Percentiles rank a stretch among this genome's conserved stretches.
Evolutionary conservation across 371 early-diverging fungal species (phyloP).

Genomic region (Quaeritorhiza haematococci): DNA sequence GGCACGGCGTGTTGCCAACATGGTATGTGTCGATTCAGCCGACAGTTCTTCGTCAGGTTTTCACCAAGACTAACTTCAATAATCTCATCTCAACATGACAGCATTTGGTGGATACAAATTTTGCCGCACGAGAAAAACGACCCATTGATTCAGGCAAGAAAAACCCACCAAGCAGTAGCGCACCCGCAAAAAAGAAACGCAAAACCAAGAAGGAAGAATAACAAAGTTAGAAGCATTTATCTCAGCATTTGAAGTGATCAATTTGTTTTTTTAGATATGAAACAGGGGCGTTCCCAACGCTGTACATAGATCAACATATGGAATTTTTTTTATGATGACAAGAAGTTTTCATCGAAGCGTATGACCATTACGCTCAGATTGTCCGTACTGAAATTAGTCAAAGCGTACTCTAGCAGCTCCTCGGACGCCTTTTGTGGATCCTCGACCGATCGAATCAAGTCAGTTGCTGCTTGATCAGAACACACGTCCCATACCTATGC

Average conservation of each 20-base stretch:
- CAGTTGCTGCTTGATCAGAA: constrained; percentile 90
- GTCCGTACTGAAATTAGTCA: constrained; percentile 88
- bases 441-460: constrained; percentile 66
- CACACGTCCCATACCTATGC: constrained; percentile 95
- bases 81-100: not conserved
- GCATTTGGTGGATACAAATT: constrained; percentile 32
- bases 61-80: no score
- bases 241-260: no score
- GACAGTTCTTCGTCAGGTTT: not conserved
- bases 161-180: no score
- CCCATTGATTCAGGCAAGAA: no score
- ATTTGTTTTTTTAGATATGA: no score
- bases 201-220: no score
- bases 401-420: constrained; percentile 77
- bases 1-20: constrained; percentile 84
- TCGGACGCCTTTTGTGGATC: constrained; percentile 82
- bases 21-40: constrained; percentile 48
- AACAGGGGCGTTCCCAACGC: no score
- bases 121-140: constrained; percentile 28
- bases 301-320: no score
- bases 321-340: no score
- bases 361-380: constrained; percentile 78
- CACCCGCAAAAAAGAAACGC: no score
- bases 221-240: no score
- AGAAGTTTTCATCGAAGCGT: no score